Percentiles rank a stretch among this genome's conserved stretches.
These are phyloP conservation scores for Solanum gandarillasii DNA, from an alignment of 257 asterid species.

Conservation along the genomic window DNA sequence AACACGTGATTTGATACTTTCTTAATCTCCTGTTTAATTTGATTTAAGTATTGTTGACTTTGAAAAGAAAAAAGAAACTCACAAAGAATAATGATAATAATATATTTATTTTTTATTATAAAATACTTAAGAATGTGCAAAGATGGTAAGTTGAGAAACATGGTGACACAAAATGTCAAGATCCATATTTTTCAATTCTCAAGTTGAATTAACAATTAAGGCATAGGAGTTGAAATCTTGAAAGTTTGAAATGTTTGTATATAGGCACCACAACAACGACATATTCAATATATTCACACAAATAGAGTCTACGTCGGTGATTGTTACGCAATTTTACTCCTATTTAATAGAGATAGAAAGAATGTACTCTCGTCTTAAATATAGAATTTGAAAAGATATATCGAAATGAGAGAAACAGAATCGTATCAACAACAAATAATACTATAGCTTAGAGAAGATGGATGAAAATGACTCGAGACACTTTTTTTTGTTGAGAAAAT, in stretches of 20 bases:
- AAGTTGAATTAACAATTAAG: neutral
- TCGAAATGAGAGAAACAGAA: neutral
- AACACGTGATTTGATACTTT: constrained; percentile 15
- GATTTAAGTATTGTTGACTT: constrained; percentile 14
- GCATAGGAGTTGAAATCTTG: neutral
- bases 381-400: neutral
- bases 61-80: neutral
- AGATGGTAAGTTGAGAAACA: neutral
- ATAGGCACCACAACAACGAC: too few species aligned
- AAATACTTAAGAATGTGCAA: neutral
- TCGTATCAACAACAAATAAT: too few species aligned
- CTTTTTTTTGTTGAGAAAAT: neutral
- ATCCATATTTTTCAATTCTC: neutral
- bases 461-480: neutral
- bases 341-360: neutral
- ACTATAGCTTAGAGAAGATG: neutral
- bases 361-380: accelerated
- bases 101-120: neutral
- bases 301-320: too few species aligned
- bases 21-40: neutral
- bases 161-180: neutral
- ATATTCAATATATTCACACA: too few species aligned
- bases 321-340: neutral
- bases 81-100: neutral
- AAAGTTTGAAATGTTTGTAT: neutral